A percentile compares a stretch with the other conserved stretches of the same genome.
Conservation (phyloP, 208 protist genomes). For the Wallacemonas sp. region DNA sequence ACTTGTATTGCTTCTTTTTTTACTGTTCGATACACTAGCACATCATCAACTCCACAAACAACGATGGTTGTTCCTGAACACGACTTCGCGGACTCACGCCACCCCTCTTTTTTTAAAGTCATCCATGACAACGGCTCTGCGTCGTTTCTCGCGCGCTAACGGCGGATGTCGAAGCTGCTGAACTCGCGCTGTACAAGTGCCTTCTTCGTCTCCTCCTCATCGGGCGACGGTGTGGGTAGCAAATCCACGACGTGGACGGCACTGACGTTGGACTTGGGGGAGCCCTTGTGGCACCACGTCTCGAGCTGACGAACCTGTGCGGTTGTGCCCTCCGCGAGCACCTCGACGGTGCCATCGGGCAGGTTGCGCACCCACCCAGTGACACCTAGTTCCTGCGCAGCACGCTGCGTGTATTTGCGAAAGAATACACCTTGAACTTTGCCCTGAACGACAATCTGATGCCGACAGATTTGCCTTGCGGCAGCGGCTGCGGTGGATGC, state of each 20-base stretch:
- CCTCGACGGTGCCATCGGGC: constrained; percentile 69
- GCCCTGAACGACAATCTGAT: constrained; percentile 62
- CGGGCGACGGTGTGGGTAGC: background rate
- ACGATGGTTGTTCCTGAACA: too few species aligned
- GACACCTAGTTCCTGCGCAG: constrained; percentile 44
- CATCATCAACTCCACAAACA: too few species aligned
- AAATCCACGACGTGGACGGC: constrained; percentile 20
- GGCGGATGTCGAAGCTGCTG: constrained; percentile 5
- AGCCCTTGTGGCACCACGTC: constrained; percentile 75
- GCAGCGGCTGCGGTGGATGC: background rate
- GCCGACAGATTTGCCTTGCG: constrained; percentile 22
- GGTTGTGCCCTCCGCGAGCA: constrained; percentile 62
- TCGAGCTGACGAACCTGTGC: constrained; percentile 40
- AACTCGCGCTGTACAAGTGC: background rate
- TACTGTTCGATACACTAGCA: too few species aligned
- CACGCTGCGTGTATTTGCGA: constrained; percentile 71
- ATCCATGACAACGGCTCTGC: too few species aligned
- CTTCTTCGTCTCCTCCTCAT: background rate
- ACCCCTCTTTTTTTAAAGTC: too few species aligned
- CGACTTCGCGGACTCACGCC: too few species aligned
- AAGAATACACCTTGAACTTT: constrained; percentile 91
- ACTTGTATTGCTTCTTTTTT: too few species aligned
- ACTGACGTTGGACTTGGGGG: constrained; percentile 59
- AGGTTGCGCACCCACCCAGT: constrained; percentile 84
- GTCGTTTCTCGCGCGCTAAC: too few species aligned